phyloP scores from a whole-genome alignment of 208 protist genomes.

The Trypanosoma congolense region DNA sequence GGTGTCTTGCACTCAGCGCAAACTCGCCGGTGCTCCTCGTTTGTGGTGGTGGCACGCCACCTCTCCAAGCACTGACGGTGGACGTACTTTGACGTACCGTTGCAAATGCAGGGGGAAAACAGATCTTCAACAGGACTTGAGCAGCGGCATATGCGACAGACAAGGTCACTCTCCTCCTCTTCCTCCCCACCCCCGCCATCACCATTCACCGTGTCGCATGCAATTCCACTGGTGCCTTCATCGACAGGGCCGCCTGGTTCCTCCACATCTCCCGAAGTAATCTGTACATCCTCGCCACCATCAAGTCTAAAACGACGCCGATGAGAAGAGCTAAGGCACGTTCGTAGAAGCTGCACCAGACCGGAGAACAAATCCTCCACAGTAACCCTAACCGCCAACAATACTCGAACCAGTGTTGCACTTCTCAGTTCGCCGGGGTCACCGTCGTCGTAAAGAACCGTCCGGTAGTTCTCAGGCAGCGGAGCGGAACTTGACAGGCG shows the following conservation, averaged over 20 bases:
- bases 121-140: conserved; percentile 47
- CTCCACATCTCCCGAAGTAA: no score
- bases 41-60: conserved; percentile 44
- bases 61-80: conserved; percentile 71
- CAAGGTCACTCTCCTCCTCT: conserved; percentile 40
- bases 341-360: no score
- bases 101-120: conserved; percentile 68
- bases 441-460: conserved; percentile 18
- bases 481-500: conserved; percentile 6
- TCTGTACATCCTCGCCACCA: no score
- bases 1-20: conserved; percentile 33
- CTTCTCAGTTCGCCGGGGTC: conserved; percentile 4
- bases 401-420: conserved; percentile 1
- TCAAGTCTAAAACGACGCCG: no score
- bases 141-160: conserved; percentile 79
- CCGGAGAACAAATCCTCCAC: no score
- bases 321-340: no score
- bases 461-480: conserved; percentile 9
- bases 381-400: no score
- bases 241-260: neutral
- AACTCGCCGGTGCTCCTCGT: conserved; percentile 20
- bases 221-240: neutral
- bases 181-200: conserved; percentile 19
- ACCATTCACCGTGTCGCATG: neutral
- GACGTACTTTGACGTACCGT: conserved; percentile 71